These are phyloP conservation scores for Globisporangium camurandrum DNA, from an alignment of 352 stramenopile genomes.

Conservation along the genomic window DNA sequence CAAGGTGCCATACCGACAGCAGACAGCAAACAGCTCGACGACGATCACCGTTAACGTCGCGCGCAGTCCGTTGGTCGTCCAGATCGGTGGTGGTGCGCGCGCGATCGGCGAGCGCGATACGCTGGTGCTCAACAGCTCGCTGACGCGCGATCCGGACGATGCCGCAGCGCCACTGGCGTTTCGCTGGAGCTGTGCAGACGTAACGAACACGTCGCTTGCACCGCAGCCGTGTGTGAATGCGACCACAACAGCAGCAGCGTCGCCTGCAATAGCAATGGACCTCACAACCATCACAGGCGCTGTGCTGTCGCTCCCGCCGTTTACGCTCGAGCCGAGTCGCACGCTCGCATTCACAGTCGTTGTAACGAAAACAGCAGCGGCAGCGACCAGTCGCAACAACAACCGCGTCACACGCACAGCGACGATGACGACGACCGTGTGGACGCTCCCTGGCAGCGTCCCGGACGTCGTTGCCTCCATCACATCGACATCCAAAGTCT, in stretches of 20 bases:
- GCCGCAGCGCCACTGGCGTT: conserved; percentile 28
- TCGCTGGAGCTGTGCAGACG: conserved; percentile 44
- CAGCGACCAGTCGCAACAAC: not conserved
- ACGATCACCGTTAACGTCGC: conserved; percentile 33
- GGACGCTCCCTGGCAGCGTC: conserved; percentile 36
- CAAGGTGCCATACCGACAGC: no score
- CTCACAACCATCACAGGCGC: conserved; percentile 7
- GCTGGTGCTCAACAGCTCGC: conserved; percentile 39
- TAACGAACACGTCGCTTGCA: conserved; percentile 22
- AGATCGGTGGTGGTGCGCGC: conserved; percentile 34
- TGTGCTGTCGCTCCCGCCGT: conserved; percentile 30
- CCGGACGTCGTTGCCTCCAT: conserved; percentile 31
- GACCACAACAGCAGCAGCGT: conserved; percentile 10
- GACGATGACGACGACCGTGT: conserved; percentile 26
- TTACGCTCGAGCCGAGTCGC: conserved; percentile 27
- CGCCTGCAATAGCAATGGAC: conserved; percentile 10
- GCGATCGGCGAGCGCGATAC: conserved; percentile 39
- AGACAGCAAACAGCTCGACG: conserved; percentile 30
- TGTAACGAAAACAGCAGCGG: conserved; percentile 18
- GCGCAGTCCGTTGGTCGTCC: conserved; percentile 26
- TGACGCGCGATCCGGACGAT: conserved; percentile 42
- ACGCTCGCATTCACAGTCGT: conserved; percentile 44
- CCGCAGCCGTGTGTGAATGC: conserved; percentile 15
- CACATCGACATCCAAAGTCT: conserved; percentile 31
- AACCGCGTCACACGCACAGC: conserved; percentile 1